Evolutionary conservation across 140 eudicot species (phyloP).

Genomic region (Bidens hawaiensis): DNA sequence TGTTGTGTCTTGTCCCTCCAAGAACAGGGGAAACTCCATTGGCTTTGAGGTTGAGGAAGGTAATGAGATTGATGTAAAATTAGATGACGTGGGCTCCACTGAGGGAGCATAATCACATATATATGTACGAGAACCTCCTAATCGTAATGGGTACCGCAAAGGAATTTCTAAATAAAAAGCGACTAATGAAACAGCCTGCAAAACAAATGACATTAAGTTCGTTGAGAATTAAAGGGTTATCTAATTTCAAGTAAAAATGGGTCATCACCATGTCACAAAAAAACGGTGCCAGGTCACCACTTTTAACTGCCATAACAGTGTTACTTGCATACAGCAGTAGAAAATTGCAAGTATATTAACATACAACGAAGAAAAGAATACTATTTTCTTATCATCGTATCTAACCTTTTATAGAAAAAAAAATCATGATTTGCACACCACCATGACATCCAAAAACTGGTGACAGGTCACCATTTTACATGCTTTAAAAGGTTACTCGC

Average conservation of each 20-base stretch:
- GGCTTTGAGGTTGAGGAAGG: conserved; percentile 47
- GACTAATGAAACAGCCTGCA: conserved; percentile 79
- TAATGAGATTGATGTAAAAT: conserved; percentile 35
- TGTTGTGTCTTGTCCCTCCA: conserved; percentile 97
- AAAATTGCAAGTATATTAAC: no score
- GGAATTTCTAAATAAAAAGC: conserved; percentile 87
- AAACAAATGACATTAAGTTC: not conserved
- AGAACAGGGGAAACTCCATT: conserved; percentile 80
- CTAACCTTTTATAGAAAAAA: not conserved
- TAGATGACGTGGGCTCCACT: conserved; percentile 54
- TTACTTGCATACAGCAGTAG: not conserved
- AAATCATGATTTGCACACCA: not conserved
- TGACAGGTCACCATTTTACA: not conserved
- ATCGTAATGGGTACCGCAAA: conserved; percentile 74
- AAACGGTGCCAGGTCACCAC: not conserved
- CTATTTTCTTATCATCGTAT: not conserved
- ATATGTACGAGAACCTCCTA: conserved; percentile 97
- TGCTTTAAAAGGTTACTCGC: no score
- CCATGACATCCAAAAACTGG: not conserved
- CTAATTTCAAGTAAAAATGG: not conserved
- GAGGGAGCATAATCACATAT: conserved; percentile 80
- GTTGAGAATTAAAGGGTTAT: not conserved
- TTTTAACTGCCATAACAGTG: not conserved
- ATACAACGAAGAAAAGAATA: no score
- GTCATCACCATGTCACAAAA: not conserved